Percentiles rank a stretch among this genome's conserved stretches.
Conservation (phyloP, 2,329 filamentous ascomycete species). For the Aspergillus pseudoviridinutans region DNA sequence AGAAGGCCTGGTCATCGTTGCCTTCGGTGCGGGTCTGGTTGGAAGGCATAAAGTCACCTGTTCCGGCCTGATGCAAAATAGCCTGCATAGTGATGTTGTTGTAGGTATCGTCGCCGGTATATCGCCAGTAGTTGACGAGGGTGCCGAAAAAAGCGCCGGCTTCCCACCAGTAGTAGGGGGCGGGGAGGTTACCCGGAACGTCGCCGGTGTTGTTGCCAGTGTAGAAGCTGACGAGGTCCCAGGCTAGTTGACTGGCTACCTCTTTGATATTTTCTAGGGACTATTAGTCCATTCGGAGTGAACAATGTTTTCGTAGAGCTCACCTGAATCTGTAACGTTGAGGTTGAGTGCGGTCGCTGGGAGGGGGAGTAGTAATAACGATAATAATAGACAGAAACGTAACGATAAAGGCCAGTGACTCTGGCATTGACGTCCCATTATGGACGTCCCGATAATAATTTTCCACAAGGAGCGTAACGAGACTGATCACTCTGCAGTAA, state of each 20-base stretch:
- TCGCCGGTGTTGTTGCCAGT: slow-evolving; percentile 44
- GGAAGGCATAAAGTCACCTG: slow-evolving; percentile 38
- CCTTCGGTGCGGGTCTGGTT: slow-evolving; percentile 43
- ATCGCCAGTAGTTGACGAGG: slow-evolving; percentile 42
- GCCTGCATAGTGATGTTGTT: slow-evolving; percentile 35
- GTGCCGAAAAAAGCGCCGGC: slow-evolving; percentile 40
- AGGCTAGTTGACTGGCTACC: slow-evolving; percentile 42
- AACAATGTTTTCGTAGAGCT: not conserved
- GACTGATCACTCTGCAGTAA: not conserved
- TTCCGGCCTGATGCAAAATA: slow-evolving; percentile 36
- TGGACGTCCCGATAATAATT: not conserved
- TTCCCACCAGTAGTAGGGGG: slow-evolving; percentile 46
- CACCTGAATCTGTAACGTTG: slow-evolving; percentile 7
- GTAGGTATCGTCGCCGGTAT: slow-evolving; percentile 39
- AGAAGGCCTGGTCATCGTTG: slow-evolving; percentile 58
- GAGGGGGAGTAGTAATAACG: not conserved
- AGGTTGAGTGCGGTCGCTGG: slow-evolving; percentile 4
- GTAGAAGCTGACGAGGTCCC: slow-evolving; percentile 51
- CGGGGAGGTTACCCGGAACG: slow-evolving; percentile 47
- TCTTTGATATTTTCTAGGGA: slow-evolving; percentile 34
- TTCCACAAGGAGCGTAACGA: not conserved
- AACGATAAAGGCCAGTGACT: not conserved
- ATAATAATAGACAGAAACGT: not conserved
- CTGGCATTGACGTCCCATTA: not conserved
- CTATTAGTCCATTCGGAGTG: slow-evolving; percentile 28